Evolutionary conservation across 257 asterid genomes (phyloP), one percentile per base, ranked within the genome.

Genomic region (Verbena officinalis): DNA sequence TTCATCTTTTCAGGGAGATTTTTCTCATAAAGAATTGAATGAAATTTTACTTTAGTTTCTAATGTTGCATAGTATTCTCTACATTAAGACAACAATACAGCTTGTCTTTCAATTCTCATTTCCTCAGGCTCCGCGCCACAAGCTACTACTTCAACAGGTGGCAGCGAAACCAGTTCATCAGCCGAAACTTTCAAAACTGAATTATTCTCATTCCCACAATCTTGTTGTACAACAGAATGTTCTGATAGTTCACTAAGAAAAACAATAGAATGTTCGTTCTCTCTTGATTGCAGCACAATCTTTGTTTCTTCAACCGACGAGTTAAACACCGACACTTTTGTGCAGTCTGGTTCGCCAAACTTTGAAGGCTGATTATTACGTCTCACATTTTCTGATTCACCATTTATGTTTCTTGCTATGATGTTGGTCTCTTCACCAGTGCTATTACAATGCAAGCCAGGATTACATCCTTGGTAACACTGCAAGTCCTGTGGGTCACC

Each of bases 111-210:
- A 27, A 69, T 59, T 50, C 58, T 69, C 54, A 73, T 42, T 53
- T 67, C 70, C 62, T 42, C 62, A 23, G 70, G 61, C 53, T 75
- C 72, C 20, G 76, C 64, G 22, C 62, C 69, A 67, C 74, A 65
- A 60, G n/a, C n/a, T n/a, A 73, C 74, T 54, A 67, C 80, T 51
- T 72, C 79, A 62, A 54, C 60, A 5, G 57, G 44, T 15, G 74
- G 59, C 55, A 22, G 3, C 1, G 54, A 55, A 61, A 27, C 53
- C 20, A 59, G 53, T 75, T 65, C 76, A 4, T 42, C 55, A 1
- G 31, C 1, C 20, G 70, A 65, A 54, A 42, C 64, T 8, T 20
- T 52, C 14, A 39, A 34, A 45, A 42, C 57, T 34, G 73, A 75
- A 55, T 60, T 30, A 19, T 42, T 33, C 55, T 64, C 31, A 60